These are phyloP conservation scores for Bathelium albidoporum DNA, from an alignment of 495 filamentous ascomycete species.

Conservation along the genomic window DNA sequence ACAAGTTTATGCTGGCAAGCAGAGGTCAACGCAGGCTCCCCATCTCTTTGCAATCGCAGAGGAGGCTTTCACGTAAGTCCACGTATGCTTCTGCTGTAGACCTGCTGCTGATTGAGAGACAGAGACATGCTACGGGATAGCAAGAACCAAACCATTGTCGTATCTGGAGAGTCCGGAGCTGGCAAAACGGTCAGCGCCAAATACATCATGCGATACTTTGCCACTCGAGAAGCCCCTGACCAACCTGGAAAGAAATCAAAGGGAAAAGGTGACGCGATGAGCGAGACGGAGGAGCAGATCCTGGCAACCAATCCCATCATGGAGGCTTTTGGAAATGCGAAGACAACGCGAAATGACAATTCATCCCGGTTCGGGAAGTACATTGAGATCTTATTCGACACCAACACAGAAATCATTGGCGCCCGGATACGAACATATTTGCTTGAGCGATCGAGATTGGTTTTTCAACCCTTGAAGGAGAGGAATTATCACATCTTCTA, in stretches of 20 bases:
- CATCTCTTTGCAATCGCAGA: constrained; percentile 99
- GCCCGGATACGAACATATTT: constrained; percentile 95
- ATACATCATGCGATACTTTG: constrained; percentile 99
- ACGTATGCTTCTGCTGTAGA: neutral
- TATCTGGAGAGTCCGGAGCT: constrained; percentile 95
- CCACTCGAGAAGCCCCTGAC: constrained; percentile 89
- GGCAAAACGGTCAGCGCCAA: constrained; percentile 99
- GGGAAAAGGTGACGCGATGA: constrained; percentile 79
- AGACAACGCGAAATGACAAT: constrained; percentile 98
- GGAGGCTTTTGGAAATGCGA: constrained; percentile 99
- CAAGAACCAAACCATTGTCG: constrained; percentile 96
- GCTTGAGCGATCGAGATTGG: constrained; percentile 86
- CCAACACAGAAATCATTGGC: constrained; percentile 90
- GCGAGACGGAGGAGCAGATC: constrained; percentile 97
- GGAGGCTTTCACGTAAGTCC: constrained; percentile 85
- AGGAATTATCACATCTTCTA: constrained; percentile 99
- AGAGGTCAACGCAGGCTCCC: constrained; percentile 88
- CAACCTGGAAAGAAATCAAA: constrained; percentile 69
- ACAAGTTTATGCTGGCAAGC: constrained; percentile 96
- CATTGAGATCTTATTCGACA: constrained; percentile 99
- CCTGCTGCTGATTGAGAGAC: neutral
- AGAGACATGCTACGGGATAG: constrained; percentile 95
- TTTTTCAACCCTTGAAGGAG: constrained; percentile 97
- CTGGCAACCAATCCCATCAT: constrained; percentile 98
- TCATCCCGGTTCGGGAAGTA: constrained; percentile 99